Conservation (phyloP, 2,329 filamentous ascomycete species). For the Cercospora brassicicola region DNA sequence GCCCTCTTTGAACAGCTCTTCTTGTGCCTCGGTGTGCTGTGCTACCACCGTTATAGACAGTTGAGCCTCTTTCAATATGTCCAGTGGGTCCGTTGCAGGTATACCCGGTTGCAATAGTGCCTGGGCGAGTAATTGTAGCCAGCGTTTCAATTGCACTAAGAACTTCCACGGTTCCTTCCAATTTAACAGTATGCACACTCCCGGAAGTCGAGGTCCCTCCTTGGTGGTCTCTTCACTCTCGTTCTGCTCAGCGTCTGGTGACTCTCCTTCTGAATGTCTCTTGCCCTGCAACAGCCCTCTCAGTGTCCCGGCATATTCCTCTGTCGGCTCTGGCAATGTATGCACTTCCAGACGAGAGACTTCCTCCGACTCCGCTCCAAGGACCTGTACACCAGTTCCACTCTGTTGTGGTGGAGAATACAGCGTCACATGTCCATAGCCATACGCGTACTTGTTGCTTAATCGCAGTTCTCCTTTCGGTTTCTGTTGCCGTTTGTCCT, state of each 20-base stretch:
- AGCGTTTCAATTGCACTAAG: constrained; percentile 83
- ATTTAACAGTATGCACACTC: constrained; percentile 82
- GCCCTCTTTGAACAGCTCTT: constrained; percentile 81
- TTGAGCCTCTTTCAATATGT: constrained; percentile 85
- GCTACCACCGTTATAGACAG: constrained; percentile 92
- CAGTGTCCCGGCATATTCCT: constrained; percentile 34
- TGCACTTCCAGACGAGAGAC: constrained; percentile 37
- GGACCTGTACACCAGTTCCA: constrained; percentile 27
- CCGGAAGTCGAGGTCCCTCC: constrained; percentile 22
- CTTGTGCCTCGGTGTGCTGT: constrained; percentile 91
- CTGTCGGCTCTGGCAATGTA: constrained; percentile 35
- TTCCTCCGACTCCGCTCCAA: constrained; percentile 38
- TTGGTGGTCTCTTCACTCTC: constrained; percentile 13
- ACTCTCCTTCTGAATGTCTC: constrained; percentile 16
- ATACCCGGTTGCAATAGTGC: constrained; percentile 69
- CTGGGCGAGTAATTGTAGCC: constrained; percentile 79
- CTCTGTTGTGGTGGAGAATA: constrained; percentile 35
- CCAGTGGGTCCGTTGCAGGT: constrained; percentile 62
- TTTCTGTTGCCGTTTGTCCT: constrained; percentile 29
- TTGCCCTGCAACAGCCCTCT: constrained; percentile 30
- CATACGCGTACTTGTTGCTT: constrained; percentile 39
- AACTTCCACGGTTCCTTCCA: constrained; percentile 94
- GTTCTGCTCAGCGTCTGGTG: constrained; percentile 17
- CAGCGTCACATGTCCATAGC: constrained; percentile 39
- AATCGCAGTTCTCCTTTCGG: constrained; percentile 35